Conservation (phyloP, 345 rosid genomes). For the Viola odorata region DNA sequence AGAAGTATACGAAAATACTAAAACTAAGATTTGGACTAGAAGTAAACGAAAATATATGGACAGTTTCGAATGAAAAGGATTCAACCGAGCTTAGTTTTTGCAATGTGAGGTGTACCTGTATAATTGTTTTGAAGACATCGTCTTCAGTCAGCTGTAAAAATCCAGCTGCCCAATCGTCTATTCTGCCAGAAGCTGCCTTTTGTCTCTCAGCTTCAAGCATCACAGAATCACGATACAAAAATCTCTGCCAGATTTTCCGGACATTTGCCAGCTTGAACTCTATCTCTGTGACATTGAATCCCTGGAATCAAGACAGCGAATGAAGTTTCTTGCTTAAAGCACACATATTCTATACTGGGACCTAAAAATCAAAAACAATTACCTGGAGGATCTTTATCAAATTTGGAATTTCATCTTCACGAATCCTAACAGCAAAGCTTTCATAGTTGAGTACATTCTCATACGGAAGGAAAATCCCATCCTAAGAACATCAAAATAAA, state of each 20-base stretch:
- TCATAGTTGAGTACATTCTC: conserved; percentile 91
- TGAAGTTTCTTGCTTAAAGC: conserved; percentile 2
- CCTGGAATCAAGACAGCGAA: conserved; percentile 32
- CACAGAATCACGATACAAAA: conserved; percentile 68
- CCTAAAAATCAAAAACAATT: conserved; percentile 12
- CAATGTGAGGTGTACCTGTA: conserved; percentile 47
- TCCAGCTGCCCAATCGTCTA: conserved; percentile 67
- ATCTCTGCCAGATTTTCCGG: conserved; percentile 82
- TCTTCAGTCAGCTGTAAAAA: conserved; percentile 57
- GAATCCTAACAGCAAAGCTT: conserved; percentile 82
- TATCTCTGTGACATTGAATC: conserved; percentile 67
- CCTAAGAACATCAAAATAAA: conserved; percentile 42
- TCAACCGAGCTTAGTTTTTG: not conserved
- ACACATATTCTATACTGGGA: not conserved
- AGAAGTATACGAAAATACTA: not conserved
- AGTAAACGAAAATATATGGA: not conserved
- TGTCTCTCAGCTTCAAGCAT: conserved; percentile 92
- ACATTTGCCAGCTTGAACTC: conserved; percentile 60
- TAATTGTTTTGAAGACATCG: conserved; percentile 71
- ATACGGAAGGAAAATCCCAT: conserved; percentile 89
- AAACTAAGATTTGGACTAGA: not conserved
- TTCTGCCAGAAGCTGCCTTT: conserved; percentile 32
- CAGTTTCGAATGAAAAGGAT: not conserved
- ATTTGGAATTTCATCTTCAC: conserved; percentile 85
- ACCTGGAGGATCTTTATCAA: conserved; percentile 82